Evolutionary conservation across 805 yeast genomes (phyloP), one percentile per base, ranked within the genome.

Genomic region (Zygotorulaspora florentina): DNA sequence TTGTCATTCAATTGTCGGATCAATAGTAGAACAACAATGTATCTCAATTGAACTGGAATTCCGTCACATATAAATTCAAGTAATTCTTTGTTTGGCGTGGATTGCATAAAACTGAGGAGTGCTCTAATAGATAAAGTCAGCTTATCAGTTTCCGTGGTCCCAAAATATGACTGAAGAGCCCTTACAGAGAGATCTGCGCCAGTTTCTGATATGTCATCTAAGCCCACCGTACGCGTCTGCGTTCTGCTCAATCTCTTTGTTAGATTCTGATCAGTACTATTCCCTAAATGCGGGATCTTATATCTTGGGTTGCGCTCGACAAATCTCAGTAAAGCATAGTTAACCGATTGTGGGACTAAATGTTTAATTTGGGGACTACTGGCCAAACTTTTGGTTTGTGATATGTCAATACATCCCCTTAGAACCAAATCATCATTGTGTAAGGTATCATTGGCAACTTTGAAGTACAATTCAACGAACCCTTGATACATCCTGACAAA

Each of bases 1-100:
- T 40, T 51, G 48, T 39, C 58, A 5, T 44, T 55, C 18, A 73
- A 48, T 25, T 65, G 65, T 9, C 68, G 56, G 8, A 74, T 69
- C 28, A 76, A 59, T 2, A 83, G 69, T 11, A 78, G 62, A 35
- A 87, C 69, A 2, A 85, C 74, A 25, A 80, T 68, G 67, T 85
- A 87, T 51, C 96, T 71, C 52, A 80, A 72, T 59, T 81, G 96
- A 31, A 81, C 93, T 0, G 88, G 97, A 8, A 87, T 78, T 77
- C 90, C 87, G 33, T 78, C 76, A 7, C 89, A 80, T 47, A 87
- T 75, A 50, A 80, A 69, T 51, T 81, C 83, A 30, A 87, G 66
- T 39, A 90, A 68, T 8, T 63, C 60, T 28, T 58, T 62, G 30
- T 66, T 65, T 4, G 67, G 66, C 15, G 55, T 58, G 15, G 39